Conservation (phyloP, 2,329 filamentous ascomycete species). For the Hymenoscyphus linearis region DNA sequence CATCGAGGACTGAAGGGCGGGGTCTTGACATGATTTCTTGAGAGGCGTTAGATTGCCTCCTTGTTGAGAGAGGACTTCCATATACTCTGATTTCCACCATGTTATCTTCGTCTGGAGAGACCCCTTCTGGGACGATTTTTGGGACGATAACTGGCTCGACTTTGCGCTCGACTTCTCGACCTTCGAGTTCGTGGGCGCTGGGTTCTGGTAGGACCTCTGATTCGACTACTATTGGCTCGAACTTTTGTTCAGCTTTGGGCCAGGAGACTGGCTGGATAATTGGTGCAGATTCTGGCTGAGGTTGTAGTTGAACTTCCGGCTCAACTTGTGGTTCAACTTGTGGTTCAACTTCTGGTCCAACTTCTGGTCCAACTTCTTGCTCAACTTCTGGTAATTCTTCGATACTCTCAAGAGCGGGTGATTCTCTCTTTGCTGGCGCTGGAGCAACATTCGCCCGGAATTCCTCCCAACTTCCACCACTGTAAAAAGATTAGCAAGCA, state of each 20-base stretch:
- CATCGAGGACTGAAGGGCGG: neutral
- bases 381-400: neutral
- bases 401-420: neutral
- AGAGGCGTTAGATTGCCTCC: neutral
- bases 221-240: neutral
- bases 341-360: neutral
- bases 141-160: neutral
- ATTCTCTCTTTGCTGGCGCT: constrained; percentile 1
- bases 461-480: constrained; percentile 11
- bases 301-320: neutral
- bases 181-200: neutral
- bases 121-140: too few relatives aligned
- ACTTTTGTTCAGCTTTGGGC: too few relatives aligned
- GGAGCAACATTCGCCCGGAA: constrained; percentile 5
- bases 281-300: neutral
- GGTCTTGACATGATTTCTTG: constrained; percentile 4
- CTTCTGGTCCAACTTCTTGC: neutral
- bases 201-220: neutral
- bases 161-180: neutral
- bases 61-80: neutral
- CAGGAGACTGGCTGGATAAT: neutral
- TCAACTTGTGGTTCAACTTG: neutral
- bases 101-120: neutral
- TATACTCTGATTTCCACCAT: neutral
- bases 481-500: constrained; percentile 4